Evolutionary conservation across 2,329 filamentous ascomycete species (phyloP), one percentile per base, ranked within the genome.

Genomic region (Phialophora verrucosa): DNA sequence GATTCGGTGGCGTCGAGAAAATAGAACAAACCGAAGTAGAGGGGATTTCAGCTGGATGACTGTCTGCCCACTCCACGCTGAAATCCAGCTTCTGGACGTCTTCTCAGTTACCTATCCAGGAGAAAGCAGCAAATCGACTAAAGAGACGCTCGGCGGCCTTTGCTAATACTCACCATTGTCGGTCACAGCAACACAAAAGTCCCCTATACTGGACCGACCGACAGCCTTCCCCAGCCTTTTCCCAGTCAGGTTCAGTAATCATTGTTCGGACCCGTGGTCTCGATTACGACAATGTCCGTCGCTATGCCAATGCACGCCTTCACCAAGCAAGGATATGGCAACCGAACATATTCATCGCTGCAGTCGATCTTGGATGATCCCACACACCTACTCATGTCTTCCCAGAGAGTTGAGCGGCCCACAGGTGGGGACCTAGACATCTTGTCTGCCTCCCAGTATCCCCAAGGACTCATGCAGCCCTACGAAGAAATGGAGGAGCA

Each of bases 381-480:
- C 51, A 31, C 64, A 5, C 50, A 66, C 4, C 47, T 64, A 38
- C 60, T 69, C 8, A 54, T 55, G 14, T 35, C 58, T 17, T 53
- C 66, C 20, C 49, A 50, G 32, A 8, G 51, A 14, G 12, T 67
- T 31, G n/a, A 29, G 23, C 50, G 54, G 27, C 66, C 68, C 7
- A 4, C 38, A 0, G 50, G 44, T 31, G 65, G 64, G 14, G 65
- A 59, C 32, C 51, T 68, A 8, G 67, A 70, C 11, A 71, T 71
- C 27, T 51, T 71, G 17, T 71, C 69, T 25, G 69, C 69, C 23
- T 64, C 65, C 1, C 64, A 42, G 5, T 71, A 71, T 51, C 69
- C 69, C 20, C 67, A 69, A 14, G 63, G 53, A 23, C 61, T 70
- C 25, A 69, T 67, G 67, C 59, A 69, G 55, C 63, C 69, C 38